Evolutionary conservation across 768 basidiomycete genomes (phyloP).

Genomic region (Pulveroboletus ravenelii): DNA sequence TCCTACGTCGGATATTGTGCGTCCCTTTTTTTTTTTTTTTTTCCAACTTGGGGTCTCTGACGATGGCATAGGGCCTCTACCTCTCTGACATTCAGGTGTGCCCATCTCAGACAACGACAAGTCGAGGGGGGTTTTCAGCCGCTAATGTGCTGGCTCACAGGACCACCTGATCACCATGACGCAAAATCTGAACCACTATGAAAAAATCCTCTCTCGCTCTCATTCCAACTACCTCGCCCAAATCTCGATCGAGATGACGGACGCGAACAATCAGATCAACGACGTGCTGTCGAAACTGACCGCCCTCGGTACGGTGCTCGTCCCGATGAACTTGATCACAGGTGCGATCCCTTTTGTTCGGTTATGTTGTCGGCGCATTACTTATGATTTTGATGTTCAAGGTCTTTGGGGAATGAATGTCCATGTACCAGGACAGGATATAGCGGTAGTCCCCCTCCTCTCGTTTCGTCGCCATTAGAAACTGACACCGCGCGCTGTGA

Average conservation of each 20-base stretch:
- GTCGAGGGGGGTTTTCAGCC: not conserved
- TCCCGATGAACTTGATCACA: constrained; percentile 96
- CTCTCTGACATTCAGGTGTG: constrained; percentile 87
- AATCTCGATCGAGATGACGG: constrained; percentile 99
- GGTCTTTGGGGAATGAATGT: constrained; percentile 99
- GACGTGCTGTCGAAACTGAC: constrained; percentile 97
- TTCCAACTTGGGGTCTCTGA: not conserved
- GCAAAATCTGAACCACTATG: constrained; percentile 98
- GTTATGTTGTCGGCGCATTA: not conserved
- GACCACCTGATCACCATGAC: constrained; percentile 99
- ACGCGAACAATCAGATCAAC: constrained; percentile 99
- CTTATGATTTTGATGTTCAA: constrained; percentile 16
- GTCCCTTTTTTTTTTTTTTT: constrained; percentile 16
- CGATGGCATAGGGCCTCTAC: constrained; percentile 68
- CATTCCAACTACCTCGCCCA: constrained; percentile 99
- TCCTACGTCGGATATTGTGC: constrained; percentile 93
- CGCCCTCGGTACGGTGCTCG: constrained; percentile 93
- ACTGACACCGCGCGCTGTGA: no score
- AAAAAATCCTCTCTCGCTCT: constrained; percentile 97
- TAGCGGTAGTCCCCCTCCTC: constrained; percentile 29
- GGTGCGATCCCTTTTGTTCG: constrained; percentile 39
- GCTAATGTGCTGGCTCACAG: constrained; percentile 27
- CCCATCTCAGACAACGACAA: not conserved
- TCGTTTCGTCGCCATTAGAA: no score
- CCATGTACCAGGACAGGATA: constrained; percentile 83